Conservation (phyloP, 208 protist genomes). For the Wallacemonas rigidus region DNA sequence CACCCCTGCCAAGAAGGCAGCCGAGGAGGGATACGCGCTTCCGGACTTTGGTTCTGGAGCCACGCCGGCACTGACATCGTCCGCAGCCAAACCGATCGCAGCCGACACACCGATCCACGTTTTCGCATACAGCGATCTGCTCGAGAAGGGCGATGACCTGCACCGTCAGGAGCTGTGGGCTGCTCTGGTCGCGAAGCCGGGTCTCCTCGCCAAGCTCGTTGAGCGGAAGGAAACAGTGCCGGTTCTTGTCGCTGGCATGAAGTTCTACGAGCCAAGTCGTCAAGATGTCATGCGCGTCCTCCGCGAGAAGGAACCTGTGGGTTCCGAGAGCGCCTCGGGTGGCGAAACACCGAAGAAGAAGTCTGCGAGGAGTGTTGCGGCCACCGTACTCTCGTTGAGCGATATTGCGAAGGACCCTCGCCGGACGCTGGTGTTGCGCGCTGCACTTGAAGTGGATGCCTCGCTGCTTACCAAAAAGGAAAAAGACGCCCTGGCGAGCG, state of each 20-base stretch:
- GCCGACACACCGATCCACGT: conserved; percentile 32
- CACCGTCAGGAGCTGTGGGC: conserved; percentile 70
- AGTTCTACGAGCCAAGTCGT: conserved; percentile 35
- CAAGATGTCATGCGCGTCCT: conserved; percentile 20
- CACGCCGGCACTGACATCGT: not conserved
- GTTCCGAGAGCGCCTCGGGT: not conserved
- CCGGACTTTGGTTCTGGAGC: conserved; percentile 67
- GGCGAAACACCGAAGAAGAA: conserved; percentile 8
- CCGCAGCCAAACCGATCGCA: not conserved
- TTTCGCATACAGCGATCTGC: conserved; percentile 56
- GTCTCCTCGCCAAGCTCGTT: conserved; percentile 42
- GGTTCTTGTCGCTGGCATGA: conserved; percentile 36
- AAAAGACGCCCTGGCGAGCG: conserved; percentile 20
- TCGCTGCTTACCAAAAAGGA: conserved; percentile 25
- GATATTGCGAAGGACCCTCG: conserved; percentile 61
- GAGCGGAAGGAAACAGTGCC: conserved; percentile 34
- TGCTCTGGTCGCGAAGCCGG: conserved; percentile 23
- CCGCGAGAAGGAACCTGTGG: conserved; percentile 1
- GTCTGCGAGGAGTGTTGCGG: not conserved
- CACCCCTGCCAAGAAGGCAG: not conserved
- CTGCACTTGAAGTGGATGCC: conserved; percentile 62
- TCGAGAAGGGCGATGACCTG: conserved; percentile 74
- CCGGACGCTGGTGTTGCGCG: conserved; percentile 74
- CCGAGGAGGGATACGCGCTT: conserved; percentile 46
- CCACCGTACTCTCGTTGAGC: conserved; percentile 21